These are phyloP conservation scores for Beauveria caledonica DNA, from an alignment of 2,329 filamentous ascomycete species.

Conservation along the genomic window DNA sequence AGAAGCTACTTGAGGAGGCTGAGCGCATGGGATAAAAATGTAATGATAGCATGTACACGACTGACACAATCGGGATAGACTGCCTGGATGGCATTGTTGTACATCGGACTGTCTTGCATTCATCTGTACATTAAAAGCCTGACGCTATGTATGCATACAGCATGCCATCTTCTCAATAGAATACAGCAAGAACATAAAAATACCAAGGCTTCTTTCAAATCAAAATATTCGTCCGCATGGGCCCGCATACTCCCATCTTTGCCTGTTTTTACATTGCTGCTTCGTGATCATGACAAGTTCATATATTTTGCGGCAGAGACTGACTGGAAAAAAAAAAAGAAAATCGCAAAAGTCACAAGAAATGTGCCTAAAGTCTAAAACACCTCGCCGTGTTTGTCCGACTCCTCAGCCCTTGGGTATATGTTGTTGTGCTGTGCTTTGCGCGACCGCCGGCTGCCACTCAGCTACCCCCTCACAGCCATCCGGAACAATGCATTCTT, in stretches of 20 bases:
- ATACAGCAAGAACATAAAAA: background rate
- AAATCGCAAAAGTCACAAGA: background rate
- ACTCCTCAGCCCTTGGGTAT: background rate
- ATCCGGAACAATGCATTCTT: constrained; percentile 53
- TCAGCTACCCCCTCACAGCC: constrained; percentile 48
- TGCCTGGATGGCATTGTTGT: background rate
- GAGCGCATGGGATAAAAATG: constrained; percentile 60
- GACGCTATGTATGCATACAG: background rate
- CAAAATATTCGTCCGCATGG: background rate
- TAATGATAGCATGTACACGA: background rate
- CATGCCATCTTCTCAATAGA: background rate
- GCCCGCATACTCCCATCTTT: background rate
- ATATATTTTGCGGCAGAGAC: background rate
- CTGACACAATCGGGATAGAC: background rate
- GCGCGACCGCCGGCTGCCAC: constrained; percentile 24
- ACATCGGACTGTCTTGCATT: background rate
- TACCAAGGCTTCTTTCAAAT: background rate
- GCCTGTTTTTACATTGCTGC: background rate
- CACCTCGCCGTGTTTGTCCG: background rate
- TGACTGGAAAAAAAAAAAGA: background rate
- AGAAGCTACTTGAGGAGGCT: constrained; percentile 79
- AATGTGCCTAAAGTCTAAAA: background rate
- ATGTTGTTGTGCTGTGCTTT: background rate
- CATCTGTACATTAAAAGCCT: constrained; percentile 1
- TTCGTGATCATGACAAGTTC: background rate